These are phyloP conservation scores for Ustilaginoidea virens DNA, from an alignment of 2,329 filamentous ascomycete species.

Conservation along the genomic window DNA sequence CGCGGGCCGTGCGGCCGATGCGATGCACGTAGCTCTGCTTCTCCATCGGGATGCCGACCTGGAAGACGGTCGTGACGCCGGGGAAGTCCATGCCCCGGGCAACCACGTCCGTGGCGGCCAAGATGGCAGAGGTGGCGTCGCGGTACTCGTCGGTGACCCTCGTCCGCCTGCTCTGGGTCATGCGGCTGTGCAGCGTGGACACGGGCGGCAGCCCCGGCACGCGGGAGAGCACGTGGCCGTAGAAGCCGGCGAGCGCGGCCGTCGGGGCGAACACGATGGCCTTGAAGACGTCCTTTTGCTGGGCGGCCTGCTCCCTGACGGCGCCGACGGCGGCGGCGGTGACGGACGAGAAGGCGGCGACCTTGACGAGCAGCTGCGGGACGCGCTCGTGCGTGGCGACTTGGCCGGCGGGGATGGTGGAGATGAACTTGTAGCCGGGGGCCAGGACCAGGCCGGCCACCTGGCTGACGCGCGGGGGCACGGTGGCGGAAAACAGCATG, in stretches of 20 bases:
- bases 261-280: constrained; percentile 68
- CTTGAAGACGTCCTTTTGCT: constrained; percentile 49
- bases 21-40: constrained; percentile 54
- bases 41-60: constrained; percentile 42
- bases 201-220: constrained; percentile 26
- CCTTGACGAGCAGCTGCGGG: constrained; percentile 52
- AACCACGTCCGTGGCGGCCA: constrained; percentile 57
- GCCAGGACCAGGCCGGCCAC: constrained; percentile 56
- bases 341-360: constrained; percentile 58
- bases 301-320: constrained; percentile 28
- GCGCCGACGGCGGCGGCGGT: constrained; percentile 41
- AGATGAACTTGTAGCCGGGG: constrained; percentile 62
- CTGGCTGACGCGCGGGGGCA: constrained; percentile 63
- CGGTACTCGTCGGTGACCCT: constrained; percentile 50
- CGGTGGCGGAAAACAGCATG: constrained; percentile 76
- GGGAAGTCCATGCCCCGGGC: constrained; percentile 62
- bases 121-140: constrained; percentile 29
- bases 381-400: constrained; percentile 61
- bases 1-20: constrained; percentile 49
- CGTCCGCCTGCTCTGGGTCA: constrained; percentile 32
- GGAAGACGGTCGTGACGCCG: constrained; percentile 50
- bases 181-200: constrained; percentile 32
- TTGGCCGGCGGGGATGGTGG: constrained; percentile 63
- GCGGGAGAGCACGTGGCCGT: constrained; percentile 27
- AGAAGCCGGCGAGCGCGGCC: constrained; percentile 34